Conservation (phyloP, 192 early-diverging fungal genomes). For the Backusella mclennaniae region DNA sequence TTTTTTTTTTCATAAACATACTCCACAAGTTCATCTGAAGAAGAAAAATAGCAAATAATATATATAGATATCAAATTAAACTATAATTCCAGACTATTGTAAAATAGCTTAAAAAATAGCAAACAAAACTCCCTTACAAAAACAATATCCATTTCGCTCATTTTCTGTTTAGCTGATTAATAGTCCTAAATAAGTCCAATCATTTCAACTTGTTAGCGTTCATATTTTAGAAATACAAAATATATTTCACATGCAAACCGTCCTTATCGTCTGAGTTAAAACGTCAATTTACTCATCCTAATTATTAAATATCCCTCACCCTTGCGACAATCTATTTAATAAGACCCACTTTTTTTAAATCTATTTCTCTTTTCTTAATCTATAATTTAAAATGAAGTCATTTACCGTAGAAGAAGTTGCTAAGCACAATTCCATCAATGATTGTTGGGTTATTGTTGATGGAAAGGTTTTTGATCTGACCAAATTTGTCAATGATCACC, state of each 20-base stretch:
- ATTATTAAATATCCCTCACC: background rate
- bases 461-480: conserved; percentile 79
- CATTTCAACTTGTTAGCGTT: background rate
- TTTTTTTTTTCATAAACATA: too few species aligned
- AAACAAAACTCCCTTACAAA: too few species aligned
- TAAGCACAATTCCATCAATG: conserved; percentile 60
- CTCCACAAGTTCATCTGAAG: too few species aligned
- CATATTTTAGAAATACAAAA: background rate
- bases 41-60: too few species aligned
- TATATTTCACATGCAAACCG: background rate
- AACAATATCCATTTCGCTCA: too few species aligned
- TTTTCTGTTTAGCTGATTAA: too few species aligned
- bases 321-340: background rate
- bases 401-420: conserved; percentile 64
- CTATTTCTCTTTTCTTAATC: background rate
- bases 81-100: too few species aligned
- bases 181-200: too few species aligned
- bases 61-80: too few species aligned
- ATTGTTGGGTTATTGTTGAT: conserved; percentile 78
- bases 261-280: background rate
- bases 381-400: conserved; percentile 17
- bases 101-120: too few species aligned
- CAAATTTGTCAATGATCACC: conserved; percentile 75
- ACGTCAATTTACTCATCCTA: background rate
- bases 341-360: background rate